These are phyloP conservation scores for Takashimella tepidaria DNA, from an alignment of 1,284 basidiomycete species.

Conservation along the genomic window DNA sequence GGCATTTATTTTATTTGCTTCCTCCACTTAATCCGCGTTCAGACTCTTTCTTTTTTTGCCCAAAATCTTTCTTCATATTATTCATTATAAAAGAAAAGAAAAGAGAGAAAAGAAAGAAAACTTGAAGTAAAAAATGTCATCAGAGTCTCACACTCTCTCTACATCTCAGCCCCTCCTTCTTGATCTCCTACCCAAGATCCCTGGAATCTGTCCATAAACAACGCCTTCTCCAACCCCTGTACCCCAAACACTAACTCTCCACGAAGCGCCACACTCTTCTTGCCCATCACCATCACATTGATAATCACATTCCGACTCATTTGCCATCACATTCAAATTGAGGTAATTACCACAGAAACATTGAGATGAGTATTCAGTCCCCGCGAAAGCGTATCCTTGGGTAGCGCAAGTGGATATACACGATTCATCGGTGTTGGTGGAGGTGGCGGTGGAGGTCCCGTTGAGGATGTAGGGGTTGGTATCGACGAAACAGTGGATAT, in stretches of 20 bases:
- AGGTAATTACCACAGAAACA: slow-evolving; percentile 21
- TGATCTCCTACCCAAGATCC: too few species aligned
- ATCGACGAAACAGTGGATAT: slow-evolving; percentile 37
- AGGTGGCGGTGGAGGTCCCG: slow-evolving; percentile 12
- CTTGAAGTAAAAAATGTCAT: too few species aligned
- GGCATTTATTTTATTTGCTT: too few species aligned
- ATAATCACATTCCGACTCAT: background rate
- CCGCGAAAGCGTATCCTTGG: slow-evolving; percentile 19
- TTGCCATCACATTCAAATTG: slow-evolving; percentile 16
- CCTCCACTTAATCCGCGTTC: too few species aligned
- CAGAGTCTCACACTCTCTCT: too few species aligned
- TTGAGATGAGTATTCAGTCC: slow-evolving; percentile 18
- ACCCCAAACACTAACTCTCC: background rate
- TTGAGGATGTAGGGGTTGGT: slow-evolving; percentile 10
- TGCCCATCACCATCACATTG: background rate
- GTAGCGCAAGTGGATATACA: slow-evolving; percentile 18
- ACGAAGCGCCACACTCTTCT: slow-evolving; percentile 4
- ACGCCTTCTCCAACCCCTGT: background rate
- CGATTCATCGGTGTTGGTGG: slow-evolving; percentile 11
- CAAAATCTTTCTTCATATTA: too few species aligned
- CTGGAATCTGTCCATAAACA: too few species aligned
- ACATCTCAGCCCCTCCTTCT: too few species aligned
- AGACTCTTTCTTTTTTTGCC: too few species aligned
- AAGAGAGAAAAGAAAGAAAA: too few species aligned
- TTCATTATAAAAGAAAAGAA: too few species aligned